Base-by-base conservation (phyloP, 257 asterid genomes). In the Petunia axillaris region DNA sequence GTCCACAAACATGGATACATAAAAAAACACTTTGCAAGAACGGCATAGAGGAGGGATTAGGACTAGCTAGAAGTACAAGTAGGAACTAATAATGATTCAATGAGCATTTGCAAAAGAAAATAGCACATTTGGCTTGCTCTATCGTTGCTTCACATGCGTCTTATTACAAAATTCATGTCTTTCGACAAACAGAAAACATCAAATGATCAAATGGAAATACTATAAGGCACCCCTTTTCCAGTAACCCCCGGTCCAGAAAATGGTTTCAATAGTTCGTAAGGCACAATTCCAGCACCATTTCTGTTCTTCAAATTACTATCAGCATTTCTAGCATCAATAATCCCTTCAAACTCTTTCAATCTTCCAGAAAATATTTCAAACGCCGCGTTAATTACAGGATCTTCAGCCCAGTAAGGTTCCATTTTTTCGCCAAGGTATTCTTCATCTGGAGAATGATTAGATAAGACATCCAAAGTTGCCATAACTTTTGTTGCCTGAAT, bases 361-460 rank as follows among this genome's bases (percentile, higher is more conserved):
- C 80, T 70, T 8, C 91, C 97, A 0, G 25, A 50, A 54, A 87
- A 95, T n/a, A 79, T 66, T 37, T 90, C 94, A 36, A 85, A 93
- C 1, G 93, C 93, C 11, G 87, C 91, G 0, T 39, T 90, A 37
- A 91, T 83, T 0, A 81, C 25, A 1, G 84, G 85, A 44, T 91
- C 64, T 9, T 84, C 90, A 2, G 77, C 85, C 91, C 91, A 93
- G 14, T 66, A 82, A 0, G 91, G 87, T 76, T 88, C 87, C 0
- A 89, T 81, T 2, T 48, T 6, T 0, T 48, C 83, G 2, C 97
- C 98, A 0, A 93, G 11, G 50, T 93, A 93, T 86, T 94, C 98
- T 85, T 94, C 98, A 53, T 94, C 98, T 0, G 97, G 95, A 1
- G 98, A 90, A 82, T 94, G 98, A 73, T 58, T 89, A 0, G 98